Conservation (phyloP, 345 rosid genomes). For the Populus simonii region DNA sequence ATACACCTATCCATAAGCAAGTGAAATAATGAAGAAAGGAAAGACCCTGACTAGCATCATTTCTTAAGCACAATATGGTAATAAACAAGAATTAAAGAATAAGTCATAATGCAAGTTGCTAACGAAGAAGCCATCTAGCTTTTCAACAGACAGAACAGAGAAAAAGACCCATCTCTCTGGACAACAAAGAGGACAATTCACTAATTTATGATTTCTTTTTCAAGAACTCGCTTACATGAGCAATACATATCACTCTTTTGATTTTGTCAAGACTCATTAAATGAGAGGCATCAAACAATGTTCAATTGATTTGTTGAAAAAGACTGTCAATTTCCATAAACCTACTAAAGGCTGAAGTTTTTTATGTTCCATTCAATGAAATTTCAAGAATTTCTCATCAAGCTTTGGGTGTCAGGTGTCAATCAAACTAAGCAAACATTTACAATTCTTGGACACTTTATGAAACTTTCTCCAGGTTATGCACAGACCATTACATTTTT, state of each 20-base stretch:
- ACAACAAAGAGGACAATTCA: neutral
- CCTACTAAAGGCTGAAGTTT: neutral
- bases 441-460: neutral
- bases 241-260: too few species aligned
- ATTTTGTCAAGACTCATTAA: too few species aligned
- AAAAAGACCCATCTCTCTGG: neutral
- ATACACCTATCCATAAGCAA: slow-evolving; percentile 43
- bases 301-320: neutral
- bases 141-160: neutral
- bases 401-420: neutral
- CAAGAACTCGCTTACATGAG: too few species aligned
- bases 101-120: neutral
- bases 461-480: neutral
- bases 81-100: neutral
- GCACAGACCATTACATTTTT: neutral
- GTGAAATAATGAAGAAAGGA: neutral
- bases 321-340: neutral
- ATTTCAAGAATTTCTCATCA: neutral
- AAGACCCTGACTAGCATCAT: neutral
- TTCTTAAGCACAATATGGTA: neutral
- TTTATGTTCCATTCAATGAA: neutral
- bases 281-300: neutral
- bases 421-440: neutral
- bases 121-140: neutral
- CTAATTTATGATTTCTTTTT: neutral